phyloP scores from a whole-genome alignment of 23 red algal species.

The Gracilaria caudata region DNA sequence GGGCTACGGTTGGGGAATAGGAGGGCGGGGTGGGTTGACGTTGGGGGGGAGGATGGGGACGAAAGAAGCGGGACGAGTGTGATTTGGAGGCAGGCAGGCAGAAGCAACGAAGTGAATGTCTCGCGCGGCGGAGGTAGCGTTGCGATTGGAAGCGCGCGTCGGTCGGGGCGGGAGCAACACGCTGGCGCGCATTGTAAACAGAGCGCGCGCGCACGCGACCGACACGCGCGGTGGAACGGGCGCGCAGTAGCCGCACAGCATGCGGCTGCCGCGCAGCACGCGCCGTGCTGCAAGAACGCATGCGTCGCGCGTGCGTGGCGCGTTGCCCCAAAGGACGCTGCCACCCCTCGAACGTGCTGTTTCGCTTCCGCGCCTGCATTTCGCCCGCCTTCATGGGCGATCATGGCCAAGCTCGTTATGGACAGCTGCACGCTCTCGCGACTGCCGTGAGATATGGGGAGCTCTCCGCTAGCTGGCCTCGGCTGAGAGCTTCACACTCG shows the following conservation, averaged over 20 bases:
- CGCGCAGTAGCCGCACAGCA: neutral
- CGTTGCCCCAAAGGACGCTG: too few species aligned
- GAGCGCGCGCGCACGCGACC: slow-evolving; percentile 2
- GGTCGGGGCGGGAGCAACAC: neutral
- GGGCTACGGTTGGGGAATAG: neutral
- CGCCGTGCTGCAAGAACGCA: too few species aligned
- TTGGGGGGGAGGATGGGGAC: neutral
- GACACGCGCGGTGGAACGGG: slow-evolving; percentile 2
- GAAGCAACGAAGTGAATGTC: neutral
- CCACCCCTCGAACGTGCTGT: too few species aligned
- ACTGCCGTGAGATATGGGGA: too few species aligned
- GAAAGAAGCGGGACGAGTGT: neutral
- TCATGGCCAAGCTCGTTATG: too few species aligned
- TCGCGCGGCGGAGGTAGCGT: neutral
- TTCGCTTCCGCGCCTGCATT: too few species aligned
- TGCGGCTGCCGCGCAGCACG: neutral
- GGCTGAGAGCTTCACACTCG: too few species aligned
- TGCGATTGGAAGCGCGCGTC: slow-evolving; percentile 3
- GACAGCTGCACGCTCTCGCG: too few species aligned
- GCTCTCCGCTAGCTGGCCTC: too few species aligned
- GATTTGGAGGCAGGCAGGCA: neutral
- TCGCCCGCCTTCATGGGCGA: too few species aligned
- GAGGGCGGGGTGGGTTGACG: neutral
- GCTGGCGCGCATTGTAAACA: neutral
- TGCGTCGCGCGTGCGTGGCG: too few species aligned